These are phyloP conservation scores for Xylaria intraflava DNA, from an alignment of 495 filamentous ascomycete species.

Conservation along the genomic window DNA sequence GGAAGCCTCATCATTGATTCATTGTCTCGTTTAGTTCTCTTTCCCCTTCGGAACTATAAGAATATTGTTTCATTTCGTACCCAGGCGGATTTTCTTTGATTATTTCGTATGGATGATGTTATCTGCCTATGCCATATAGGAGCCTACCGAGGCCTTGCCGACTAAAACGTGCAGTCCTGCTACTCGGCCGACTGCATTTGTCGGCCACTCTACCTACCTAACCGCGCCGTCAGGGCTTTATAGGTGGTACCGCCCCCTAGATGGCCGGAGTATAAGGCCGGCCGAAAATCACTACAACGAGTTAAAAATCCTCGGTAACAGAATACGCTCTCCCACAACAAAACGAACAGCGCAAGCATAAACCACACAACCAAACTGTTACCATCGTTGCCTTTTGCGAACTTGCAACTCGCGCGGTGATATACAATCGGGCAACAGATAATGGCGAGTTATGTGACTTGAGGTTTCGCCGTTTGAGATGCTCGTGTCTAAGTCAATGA, in stretches of 20 bases:
- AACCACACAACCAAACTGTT: not conserved
- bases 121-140: not conserved
- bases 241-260: too few species aligned
- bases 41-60: not conserved
- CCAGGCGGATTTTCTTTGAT: too few species aligned
- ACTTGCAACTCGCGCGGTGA: too few species aligned
- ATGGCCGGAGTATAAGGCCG: too few species aligned
- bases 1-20: conserved; percentile 1
- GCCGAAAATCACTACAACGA: too few species aligned
- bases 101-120: too few species aligned
- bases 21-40: not conserved
- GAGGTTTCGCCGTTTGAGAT: not conserved
- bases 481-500: not conserved
- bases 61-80: not conserved
- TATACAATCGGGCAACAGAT: not conserved
- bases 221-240: too few species aligned
- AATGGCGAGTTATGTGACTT: not conserved
- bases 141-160: conserved; percentile 9
- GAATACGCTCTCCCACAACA: too few species aligned
- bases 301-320: too few species aligned
- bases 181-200: too few species aligned
- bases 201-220: too few species aligned
- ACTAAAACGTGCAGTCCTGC: too few species aligned
- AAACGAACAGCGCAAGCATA: not conserved
- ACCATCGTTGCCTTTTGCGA: not conserved